A percentile compares a stretch with the other conserved stretches of the same genome.
phyloP scores from a whole-genome alignment of 1,139 yeast species.

The Zygosaccharomyces sapae region DNA sequence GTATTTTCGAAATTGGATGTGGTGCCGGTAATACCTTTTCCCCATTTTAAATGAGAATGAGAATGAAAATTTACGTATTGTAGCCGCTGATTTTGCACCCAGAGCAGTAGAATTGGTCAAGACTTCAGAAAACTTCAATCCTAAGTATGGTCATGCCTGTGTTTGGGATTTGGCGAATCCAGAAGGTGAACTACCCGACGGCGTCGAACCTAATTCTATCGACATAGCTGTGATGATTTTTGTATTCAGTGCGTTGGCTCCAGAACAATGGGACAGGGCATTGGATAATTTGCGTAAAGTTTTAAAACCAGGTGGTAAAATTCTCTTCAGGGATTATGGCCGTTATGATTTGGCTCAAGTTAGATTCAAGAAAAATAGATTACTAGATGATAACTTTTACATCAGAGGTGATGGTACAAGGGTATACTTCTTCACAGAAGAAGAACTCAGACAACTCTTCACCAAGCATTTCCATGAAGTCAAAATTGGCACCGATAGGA shows the following conservation, averaged over 20 bases:
- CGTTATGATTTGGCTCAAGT: slow-evolving; percentile 94
- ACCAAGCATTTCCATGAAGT: slow-evolving; percentile 58
- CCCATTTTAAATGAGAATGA: slow-evolving; percentile 80
- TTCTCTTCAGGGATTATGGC: slow-evolving; percentile 90
- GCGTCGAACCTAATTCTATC: slow-evolving; percentile 73
- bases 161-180: slow-evolving; percentile 95
- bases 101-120: slow-evolving; percentile 86
- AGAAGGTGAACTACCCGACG: slow-evolving; percentile 73
- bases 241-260: slow-evolving; percentile 88
- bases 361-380: slow-evolving; percentile 82
- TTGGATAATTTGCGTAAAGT: slow-evolving; percentile 62
- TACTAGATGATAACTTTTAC: slow-evolving; percentile 87
- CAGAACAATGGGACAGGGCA: slow-evolving; percentile 86
- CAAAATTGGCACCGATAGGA: slow-evolving; percentile 83
- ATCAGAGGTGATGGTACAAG: slow-evolving; percentile 98
- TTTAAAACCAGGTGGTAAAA: slow-evolving; percentile 88
- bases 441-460: slow-evolving; percentile 75
- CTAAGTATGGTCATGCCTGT: slow-evolving; percentile 69
- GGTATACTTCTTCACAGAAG: slow-evolving; percentile 94
- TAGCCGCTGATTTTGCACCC: slow-evolving; percentile 87
- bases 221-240: slow-evolving; percentile 92
- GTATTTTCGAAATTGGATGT: slow-evolving; percentile 90
- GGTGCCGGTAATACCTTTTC: slow-evolving; percentile 97
- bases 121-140: slow-evolving; percentile 55
- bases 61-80: slow-evolving; percentile 67